phyloP scores from a whole-genome alignment of 2,329 filamentous ascomycete genomes.

The Aspergillus niger region DNA sequence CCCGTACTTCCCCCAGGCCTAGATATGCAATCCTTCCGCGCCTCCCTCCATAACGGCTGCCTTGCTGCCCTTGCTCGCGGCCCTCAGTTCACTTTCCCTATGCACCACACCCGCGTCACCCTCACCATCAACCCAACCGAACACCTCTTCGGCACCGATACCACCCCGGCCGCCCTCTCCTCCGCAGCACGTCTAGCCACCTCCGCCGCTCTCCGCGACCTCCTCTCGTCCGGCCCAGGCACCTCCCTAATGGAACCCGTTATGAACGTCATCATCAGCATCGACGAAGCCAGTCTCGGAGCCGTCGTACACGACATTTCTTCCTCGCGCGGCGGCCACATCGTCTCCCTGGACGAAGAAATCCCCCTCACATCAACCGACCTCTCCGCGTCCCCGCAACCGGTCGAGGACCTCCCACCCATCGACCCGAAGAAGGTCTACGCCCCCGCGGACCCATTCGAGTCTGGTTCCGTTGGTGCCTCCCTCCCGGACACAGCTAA shows the following conservation, averaged over 20 bases:
- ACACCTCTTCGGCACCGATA: conserved; percentile 68
- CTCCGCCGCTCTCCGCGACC: conserved; percentile 66
- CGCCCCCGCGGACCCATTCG: conserved; percentile 81
- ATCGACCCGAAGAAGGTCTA: conserved; percentile 80
- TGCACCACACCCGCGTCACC: conserved; percentile 73
- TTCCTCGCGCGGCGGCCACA: conserved; percentile 70
- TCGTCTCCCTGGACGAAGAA: conserved; percentile 68
- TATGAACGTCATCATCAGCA: conserved; percentile 84
- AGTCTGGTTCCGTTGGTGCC: conserved; percentile 25
- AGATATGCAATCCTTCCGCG: conserved; percentile 51
- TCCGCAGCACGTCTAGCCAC: conserved; percentile 70
- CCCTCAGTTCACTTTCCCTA: conserved; percentile 74
- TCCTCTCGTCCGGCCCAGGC: conserved; percentile 39
- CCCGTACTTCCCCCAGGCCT: conserved; percentile 59
- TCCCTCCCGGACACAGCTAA: conserved; percentile 35
- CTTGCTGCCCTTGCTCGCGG: conserved; percentile 82
- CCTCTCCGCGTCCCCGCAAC: conserved; percentile 17
- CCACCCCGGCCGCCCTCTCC: conserved; percentile 66
- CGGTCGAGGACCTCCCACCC: conserved; percentile 35
- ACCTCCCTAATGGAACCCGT: conserved; percentile 86
- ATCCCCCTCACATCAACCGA: conserved; percentile 34
- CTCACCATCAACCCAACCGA: conserved; percentile 66
- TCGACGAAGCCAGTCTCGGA: conserved; percentile 79
- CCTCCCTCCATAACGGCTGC: conserved; percentile 72
- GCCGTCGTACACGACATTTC: conserved; percentile 80